Evolutionary conservation across 2,329 filamentous ascomycete genomes (phyloP).

Genomic region (Monosporascus sp.): DNA sequence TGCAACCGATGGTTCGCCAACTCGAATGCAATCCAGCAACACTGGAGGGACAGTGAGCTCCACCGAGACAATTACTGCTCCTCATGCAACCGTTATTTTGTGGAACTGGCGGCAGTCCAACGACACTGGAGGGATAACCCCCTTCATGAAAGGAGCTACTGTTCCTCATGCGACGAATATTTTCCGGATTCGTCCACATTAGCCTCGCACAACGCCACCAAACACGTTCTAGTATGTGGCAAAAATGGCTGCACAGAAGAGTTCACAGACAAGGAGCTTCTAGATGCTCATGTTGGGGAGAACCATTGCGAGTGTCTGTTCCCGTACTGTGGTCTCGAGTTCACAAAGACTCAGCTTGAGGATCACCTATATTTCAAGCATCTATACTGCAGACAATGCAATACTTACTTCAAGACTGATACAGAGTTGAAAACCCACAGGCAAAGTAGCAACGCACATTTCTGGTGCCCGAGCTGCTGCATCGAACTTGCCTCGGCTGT

Average conservation of each 20-base stretch:
- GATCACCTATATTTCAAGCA: conserved; percentile 1
- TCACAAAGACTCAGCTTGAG: neutral
- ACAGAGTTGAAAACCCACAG: conserved; percentile 1
- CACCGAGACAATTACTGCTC: too few relatives aligned
- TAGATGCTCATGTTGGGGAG: neutral
- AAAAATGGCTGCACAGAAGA: neutral
- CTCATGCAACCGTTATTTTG: too few relatives aligned
- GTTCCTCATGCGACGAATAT: neutral
- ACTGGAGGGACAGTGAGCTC: too few relatives aligned
- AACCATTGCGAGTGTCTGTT: neutral
- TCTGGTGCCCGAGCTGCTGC: conserved; percentile 8
- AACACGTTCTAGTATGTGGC: neutral
- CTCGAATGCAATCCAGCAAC: too few relatives aligned
- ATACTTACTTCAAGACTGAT: neutral
- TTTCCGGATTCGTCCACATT: neutral
- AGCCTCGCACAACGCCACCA: neutral
- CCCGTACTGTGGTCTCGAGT: neutral
- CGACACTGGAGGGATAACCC: too few relatives aligned
- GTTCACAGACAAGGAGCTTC: neutral
- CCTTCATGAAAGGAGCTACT: neutral
- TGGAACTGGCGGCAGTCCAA: too few relatives aligned
- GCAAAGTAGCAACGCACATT: neutral
- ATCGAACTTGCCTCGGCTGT: conserved; percentile 1
- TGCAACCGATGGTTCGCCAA: too few relatives aligned
- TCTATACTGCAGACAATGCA: conserved; percentile 1